These are phyloP conservation scores for Deuterostichococcus epilithicus DNA, from an alignment of 139 green algal species.

Conservation along the genomic window DNA sequence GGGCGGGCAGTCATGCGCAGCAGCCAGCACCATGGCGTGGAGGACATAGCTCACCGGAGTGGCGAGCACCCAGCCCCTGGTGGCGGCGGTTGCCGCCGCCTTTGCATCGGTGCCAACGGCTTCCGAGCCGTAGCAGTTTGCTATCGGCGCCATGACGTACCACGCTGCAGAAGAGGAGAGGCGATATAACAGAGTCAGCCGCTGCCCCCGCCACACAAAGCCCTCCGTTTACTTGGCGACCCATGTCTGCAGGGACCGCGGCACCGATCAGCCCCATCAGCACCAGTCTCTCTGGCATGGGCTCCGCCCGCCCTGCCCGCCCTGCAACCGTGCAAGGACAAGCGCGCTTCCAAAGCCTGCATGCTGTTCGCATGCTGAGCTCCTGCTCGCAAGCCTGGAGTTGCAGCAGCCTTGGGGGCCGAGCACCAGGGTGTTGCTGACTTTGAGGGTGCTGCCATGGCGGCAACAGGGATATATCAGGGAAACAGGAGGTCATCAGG, in stretches of 20 bases:
- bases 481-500: background rate
- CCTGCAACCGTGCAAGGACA: too few relatives aligned
- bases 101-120: slow-evolving; percentile 40
- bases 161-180: slow-evolving; percentile 40
- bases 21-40: background rate
- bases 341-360: too few relatives aligned
- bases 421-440: too few relatives aligned
- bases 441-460: too few relatives aligned
- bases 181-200: background rate
- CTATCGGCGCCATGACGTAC: slow-evolving; percentile 41
- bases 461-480: background rate
- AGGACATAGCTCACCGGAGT: slow-evolving; percentile 34
- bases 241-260: background rate
- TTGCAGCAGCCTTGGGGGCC: too few relatives aligned
- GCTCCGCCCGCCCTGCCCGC: too few relatives aligned
- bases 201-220: background rate
- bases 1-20: background rate
- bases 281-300: background rate
- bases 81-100: slow-evolving; percentile 50
- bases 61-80: slow-evolving; percentile 63
- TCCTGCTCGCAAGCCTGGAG: background rate
- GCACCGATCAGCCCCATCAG: background rate
- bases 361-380: background rate
- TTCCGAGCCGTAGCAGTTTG: slow-evolving; percentile 48
- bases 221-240: background rate